Conservation (phyloP, 352 stramenopile species). For the Globisporangium carolinianum region DNA sequence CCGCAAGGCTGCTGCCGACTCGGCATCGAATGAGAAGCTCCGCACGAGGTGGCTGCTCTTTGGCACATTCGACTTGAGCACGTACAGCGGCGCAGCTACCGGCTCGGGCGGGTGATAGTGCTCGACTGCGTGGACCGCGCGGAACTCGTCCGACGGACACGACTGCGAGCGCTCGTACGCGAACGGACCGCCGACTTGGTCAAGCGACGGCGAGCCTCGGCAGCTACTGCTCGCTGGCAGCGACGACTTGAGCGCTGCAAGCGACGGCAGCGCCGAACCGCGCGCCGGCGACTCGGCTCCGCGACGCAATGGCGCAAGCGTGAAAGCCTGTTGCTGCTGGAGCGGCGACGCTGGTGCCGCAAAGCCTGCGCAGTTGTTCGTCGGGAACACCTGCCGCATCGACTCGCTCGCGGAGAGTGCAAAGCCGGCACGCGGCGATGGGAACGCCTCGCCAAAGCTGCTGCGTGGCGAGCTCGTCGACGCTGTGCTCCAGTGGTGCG, state of each 20-base stretch:
- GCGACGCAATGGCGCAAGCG: constrained; percentile 18
- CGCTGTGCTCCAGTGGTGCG: constrained; percentile 22
- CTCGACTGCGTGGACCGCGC: background rate
- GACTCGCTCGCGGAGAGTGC: constrained; percentile 17
- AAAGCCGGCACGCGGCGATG: constrained; percentile 12
- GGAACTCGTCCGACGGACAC: constrained; percentile 55
- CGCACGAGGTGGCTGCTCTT: constrained; percentile 36
- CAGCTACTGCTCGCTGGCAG: constrained; percentile 6
- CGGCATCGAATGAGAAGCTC: constrained; percentile 50
- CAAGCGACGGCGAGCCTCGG: background rate
- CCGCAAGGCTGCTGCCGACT: constrained; percentile 22
- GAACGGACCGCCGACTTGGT: constrained; percentile 51
- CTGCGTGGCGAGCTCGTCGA: constrained; percentile 14
- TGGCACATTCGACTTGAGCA: constrained; percentile 19
- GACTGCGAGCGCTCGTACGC: constrained; percentile 59
- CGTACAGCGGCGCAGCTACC: constrained; percentile 8
- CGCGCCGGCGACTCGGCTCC: constrained; percentile 10
- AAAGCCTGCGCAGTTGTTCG: constrained; percentile 14
- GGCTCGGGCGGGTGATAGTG: constrained; percentile 7
- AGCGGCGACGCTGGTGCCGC: constrained; percentile 1
- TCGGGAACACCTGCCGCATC: constrained; percentile 15
- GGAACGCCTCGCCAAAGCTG: constrained; percentile 14
- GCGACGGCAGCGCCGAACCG: constrained; percentile 15
- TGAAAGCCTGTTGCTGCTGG: constrained; percentile 14
- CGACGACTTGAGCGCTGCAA: constrained; percentile 18